A percentile compares a stretch with the other conserved stretches of the same genome.
Evolutionary conservation across 805 yeast species (phyloP).

Genomic region (Kodamaea neixiangensis): DNA sequence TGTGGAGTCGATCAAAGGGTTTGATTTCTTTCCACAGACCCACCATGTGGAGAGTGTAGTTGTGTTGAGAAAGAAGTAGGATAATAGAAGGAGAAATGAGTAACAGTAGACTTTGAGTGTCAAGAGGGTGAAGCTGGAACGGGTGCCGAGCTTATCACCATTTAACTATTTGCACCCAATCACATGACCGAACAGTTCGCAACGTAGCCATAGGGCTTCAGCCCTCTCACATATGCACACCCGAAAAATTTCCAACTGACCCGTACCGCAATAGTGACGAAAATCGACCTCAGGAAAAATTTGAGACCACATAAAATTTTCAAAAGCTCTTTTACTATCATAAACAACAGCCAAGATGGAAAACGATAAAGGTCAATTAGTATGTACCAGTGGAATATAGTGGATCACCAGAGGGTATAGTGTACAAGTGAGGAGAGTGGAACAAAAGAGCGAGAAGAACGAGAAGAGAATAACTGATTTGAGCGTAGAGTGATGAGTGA

Average conservation of each 20-base stretch:
- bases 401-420: neutral
- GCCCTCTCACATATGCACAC: neutral
- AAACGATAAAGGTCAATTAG: slow-evolving; percentile 99
- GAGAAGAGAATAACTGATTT: neutral
- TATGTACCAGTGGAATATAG: slow-evolving; percentile 50
- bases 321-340: slow-evolving; percentile 8
- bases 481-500: neutral
- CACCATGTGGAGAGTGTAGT: slow-evolving; percentile 91
- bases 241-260: neutral
- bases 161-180: neutral
- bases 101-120: too few relatives aligned
- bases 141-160: too few relatives aligned
- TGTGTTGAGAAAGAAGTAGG: slow-evolving; percentile 48
- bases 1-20: slow-evolving; percentile 85
- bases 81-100: too few relatives aligned
- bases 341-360: slow-evolving; percentile 72
- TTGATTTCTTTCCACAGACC: slow-evolving; percentile 95
- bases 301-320: slow-evolving; percentile 10
- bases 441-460: neutral
- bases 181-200: neutral
- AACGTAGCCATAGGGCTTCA: neutral
- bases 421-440: neutral
- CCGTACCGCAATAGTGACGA: slow-evolving; percentile 2
- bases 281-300: slow-evolving; percentile 1
- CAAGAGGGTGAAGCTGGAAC: too few relatives aligned